phyloP scores from a whole-genome alignment of 257 asterid species.

The Misopates orontium region DNA sequence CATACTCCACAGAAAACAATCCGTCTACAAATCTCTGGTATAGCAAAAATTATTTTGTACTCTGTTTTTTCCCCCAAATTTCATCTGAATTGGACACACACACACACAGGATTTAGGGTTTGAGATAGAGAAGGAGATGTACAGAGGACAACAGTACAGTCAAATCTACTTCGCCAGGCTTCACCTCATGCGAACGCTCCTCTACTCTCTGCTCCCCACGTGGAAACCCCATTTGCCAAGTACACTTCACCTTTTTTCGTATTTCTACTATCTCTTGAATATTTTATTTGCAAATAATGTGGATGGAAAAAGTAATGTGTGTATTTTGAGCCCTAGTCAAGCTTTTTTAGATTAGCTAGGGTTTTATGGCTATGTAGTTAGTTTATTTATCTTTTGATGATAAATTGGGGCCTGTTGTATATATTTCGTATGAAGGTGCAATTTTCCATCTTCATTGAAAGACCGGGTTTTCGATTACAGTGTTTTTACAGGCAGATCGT shows the following conservation, averaged over 20 bases:
- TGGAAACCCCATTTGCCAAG: conserved; percentile 91
- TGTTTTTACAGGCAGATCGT: conserved; percentile 5
- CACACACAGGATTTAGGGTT: conserved; percentile 79
- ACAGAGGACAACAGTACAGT: conserved; percentile 96
- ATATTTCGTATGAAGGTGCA: neutral
- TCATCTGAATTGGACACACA: too few relatives aligned
- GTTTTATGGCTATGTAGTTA: neutral
- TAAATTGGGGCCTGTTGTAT: neutral
- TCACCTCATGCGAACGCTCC: conserved; percentile 82
- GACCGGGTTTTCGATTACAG: neutral
- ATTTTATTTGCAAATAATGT: too few relatives aligned
- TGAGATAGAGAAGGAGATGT: conserved; percentile 69
- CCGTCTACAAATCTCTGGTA: conserved; percentile 69
- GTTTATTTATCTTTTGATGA: too few relatives aligned
- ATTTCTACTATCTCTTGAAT: neutral
- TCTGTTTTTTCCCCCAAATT: too few relatives aligned
- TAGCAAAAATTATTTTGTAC: too few relatives aligned
- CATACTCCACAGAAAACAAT: conserved; percentile 61
- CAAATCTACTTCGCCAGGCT: conserved; percentile 93
- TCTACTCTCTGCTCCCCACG: conserved; percentile 77
- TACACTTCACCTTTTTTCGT: conserved; percentile 20
- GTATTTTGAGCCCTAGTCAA: too few relatives aligned
- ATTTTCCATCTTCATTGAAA: neutral
- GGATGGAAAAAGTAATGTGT: conserved; percentile 14
- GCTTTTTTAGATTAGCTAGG: neutral